Base-by-base conservation (phyloP, 345 rosid genomes). In the Pistacia integerrima region DNA sequence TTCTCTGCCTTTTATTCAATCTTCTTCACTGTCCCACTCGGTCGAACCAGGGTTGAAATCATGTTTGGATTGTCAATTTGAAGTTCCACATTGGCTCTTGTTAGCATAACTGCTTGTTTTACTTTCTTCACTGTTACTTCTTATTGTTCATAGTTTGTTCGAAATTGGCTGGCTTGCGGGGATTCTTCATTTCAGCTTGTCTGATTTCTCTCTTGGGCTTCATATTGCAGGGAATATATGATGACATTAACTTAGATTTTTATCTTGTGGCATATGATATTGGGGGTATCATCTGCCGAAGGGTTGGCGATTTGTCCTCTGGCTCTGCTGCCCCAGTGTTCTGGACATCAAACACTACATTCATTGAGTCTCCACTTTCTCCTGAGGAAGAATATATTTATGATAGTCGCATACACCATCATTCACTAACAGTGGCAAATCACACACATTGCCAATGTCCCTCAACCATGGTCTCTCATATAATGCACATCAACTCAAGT, bases 201-300 rank as follows among this genome's bases (percentile, higher is more conserved):
- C 64, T 83, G 79, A 73, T 64, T 61, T 44, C 70, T 76, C 71
- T 72, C 35, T 72, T 49, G 60, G 71, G 82, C 82, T 76, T 49
- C 30, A 54, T 25, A 51, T 76, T 82, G 81, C 93, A 91, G 99
- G 99, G 98, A 48, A 79, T 88, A 17, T 82, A 90, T 76, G 88
- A 84, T 72, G 92, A 80, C 59, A 81, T 80, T 85, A 90, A 85
- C 74, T 66, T 92, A 87, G 92, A 87, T 71, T 91, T 93, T 70
- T 96, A 87, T 84, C 82, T 89, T 11, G 89, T 95, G n/a, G 82
- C 83, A 51, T 92, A 92, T 72, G 97, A 93, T 87, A 97, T 76
- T 69, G 94, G 91, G 44, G 90, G 96, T 73, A 84, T 93, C 82
- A 70, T 91, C 75, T 93, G 99, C 79, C 87, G 90, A 63, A 92